These are phyloP conservation scores for Leavenworthia alabamica DNA, from an alignment of 345 rosid genomes.

Conservation along the genomic window DNA sequence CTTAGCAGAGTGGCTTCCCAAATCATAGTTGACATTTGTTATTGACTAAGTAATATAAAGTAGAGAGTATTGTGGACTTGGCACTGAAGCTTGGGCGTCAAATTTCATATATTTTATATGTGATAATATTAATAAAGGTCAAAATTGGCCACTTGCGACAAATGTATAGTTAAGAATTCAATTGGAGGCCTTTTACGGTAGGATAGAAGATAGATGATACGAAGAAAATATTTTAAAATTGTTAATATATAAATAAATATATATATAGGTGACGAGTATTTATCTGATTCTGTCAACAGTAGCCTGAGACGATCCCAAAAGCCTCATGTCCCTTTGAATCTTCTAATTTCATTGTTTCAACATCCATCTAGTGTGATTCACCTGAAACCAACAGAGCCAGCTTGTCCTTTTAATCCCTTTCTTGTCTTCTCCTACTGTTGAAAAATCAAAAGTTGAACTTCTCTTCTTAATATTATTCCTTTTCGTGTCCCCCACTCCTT, in stretches of 20 bases:
- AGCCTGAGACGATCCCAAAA: slow-evolving; percentile 23
- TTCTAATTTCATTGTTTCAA: background rate
- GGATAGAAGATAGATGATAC: background rate
- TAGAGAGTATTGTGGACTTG: slow-evolving; percentile 7
- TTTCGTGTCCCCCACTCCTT: slow-evolving; percentile 15
- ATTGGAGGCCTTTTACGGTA: background rate
- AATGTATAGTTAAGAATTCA: background rate
- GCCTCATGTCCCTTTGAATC: slow-evolving; percentile 15
- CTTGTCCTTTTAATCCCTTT: slow-evolving; percentile 10
- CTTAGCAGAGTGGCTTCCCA: background rate
- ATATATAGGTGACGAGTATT: slow-evolving; percentile 3
- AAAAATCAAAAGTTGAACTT: slow-evolving; percentile 28
- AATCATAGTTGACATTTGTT: background rate
- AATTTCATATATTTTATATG: background rate
- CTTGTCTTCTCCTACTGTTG: slow-evolving; percentile 10
- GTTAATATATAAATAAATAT: background rate
- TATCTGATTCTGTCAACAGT: slow-evolving; percentile 23
- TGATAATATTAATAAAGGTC: background rate
- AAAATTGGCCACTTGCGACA: background rate
- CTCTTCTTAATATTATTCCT: background rate
- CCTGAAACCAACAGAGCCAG: slow-evolving; percentile 20
- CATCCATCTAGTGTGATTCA: background rate
- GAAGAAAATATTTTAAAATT: background rate
- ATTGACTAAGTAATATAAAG: background rate
- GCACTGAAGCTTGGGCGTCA: slow-evolving; percentile 9